These are phyloP conservation scores for Datura wrightii DNA, from an alignment of 257 asterid genomes.

Conservation along the genomic window DNA sequence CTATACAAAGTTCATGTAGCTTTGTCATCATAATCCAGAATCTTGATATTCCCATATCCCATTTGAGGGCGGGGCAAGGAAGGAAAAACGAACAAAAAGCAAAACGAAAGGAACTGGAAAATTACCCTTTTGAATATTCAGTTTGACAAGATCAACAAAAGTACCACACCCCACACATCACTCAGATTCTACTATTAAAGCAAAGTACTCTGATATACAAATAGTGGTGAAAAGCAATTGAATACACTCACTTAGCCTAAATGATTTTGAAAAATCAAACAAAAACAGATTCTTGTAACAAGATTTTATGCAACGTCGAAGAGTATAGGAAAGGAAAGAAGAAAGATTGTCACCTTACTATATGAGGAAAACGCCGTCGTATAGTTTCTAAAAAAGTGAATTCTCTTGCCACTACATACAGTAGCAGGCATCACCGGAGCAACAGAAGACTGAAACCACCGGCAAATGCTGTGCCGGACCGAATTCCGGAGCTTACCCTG, in stretches of 20 bases:
- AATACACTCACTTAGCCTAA: neutral
- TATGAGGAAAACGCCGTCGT: conserved; percentile 39
- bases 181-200: neutral
- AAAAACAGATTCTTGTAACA: neutral
- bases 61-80: neutral
- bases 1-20: neutral
- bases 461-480: conserved; percentile 50
- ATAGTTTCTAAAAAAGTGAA: conserved; percentile 37
- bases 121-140: conserved; percentile 8
- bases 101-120: neutral
- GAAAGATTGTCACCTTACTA: conserved; percentile 29
- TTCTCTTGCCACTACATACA: conserved; percentile 26
- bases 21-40: neutral
- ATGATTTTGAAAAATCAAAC: neutral
- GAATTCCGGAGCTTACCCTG: conserved; percentile 47
- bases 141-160: conserved; percentile 27
- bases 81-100: neutral
- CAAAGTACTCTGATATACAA: neutral
- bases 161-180: neutral
- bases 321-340: neutral
- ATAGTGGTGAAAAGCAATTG: neutral
- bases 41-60: neutral
- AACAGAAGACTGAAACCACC: conserved; percentile 49
- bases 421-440: conserved; percentile 39
- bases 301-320: conserved; percentile 38